phyloP scores from a whole-genome alignment of 768 basidiomycete genomes.

The Zangia roseola region DNA sequence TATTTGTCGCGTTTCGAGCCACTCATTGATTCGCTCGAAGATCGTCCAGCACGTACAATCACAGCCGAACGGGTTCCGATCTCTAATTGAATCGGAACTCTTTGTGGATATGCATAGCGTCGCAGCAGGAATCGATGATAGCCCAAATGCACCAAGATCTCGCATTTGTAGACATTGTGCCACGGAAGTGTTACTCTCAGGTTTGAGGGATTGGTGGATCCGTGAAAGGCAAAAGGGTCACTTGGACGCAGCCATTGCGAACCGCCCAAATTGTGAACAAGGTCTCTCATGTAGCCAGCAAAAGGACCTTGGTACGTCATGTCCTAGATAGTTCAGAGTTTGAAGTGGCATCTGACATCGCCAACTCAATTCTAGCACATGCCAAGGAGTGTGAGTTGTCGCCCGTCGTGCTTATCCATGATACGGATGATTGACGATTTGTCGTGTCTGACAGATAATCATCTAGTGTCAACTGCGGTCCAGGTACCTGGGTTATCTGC shows the following conservation, averaged over 20 bases:
- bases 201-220: slow-evolving; percentile 81
- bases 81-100: slow-evolving; percentile 66
- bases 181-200: slow-evolving; percentile 71
- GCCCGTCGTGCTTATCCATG: neutral
- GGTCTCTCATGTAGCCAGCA: slow-evolving; percentile 60
- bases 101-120: slow-evolving; percentile 69
- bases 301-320: slow-evolving; percentile 59
- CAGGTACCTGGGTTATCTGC: slow-evolving; percentile 3
- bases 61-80: slow-evolving; percentile 61
- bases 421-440: slow-evolving; percentile 1
- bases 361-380: slow-evolving; percentile 47
- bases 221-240: slow-evolving; percentile 71
- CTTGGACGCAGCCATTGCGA: slow-evolving; percentile 52
- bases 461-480: slow-evolving; percentile 28
- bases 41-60: slow-evolving; percentile 59
- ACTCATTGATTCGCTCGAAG: slow-evolving; percentile 36
- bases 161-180: slow-evolving; percentile 73
- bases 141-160: slow-evolving; percentile 56
- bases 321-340: neutral
- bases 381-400: slow-evolving; percentile 68
- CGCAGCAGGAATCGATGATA: slow-evolving; percentile 51
- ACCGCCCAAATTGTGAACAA: slow-evolving; percentile 67
- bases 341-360: slow-evolving; percentile 10
- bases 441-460: slow-evolving; percentile 37
- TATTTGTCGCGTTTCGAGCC: neutral